Evolutionary conservation across 257 asterid genomes (phyloP), one percentile per base, ranked within the genome.

Genomic region (Oldenlandia corymbosa): DNA sequence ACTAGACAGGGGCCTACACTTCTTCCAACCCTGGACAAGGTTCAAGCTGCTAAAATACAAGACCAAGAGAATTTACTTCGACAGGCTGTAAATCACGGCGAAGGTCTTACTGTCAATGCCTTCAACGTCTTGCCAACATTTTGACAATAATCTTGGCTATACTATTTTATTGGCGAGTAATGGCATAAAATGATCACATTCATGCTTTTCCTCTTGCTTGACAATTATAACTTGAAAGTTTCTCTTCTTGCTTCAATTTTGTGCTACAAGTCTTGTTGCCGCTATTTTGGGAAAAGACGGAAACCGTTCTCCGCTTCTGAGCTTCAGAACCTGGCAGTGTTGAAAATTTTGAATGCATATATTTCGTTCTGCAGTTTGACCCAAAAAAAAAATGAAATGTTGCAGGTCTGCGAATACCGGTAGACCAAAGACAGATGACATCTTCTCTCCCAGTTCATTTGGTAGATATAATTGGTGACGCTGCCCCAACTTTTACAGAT

Each of bases 1-100:
- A 90, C 96, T 71, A 83, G 97, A 53, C 99, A 92, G 72, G 99
- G 96, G 66, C 86, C 99, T 36, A 76, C 94, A 30, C 79, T 80
- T 71, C 87, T 92, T 67, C 99, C 99, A 64, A 84, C 97, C 60
- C 70, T 92, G 9, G 99, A 92, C 84, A 92, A 92, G 85, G 97
- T 74, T 75, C 99, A 92, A 80, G 97, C 99, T 72, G 95, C 96
- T 64, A 92, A 92, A 81, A 89, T 92, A 71, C 97, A 92, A 69
- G 99, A 92, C 67, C 97, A 92, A 73, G 99, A 92, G 79, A 92
- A 77, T 74, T 76, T 82, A 76, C 97, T 92, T 65, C 80, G 96
- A 30, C 85, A 78, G 79, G 96, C 97, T 71, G 99, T 89, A 56
- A 92, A 89, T 76, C 91, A 83, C 24, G 99, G 99, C 4, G 99